Base-by-base conservation (phyloP, 306 rosid species). In the Trifolium pratense region DNA sequence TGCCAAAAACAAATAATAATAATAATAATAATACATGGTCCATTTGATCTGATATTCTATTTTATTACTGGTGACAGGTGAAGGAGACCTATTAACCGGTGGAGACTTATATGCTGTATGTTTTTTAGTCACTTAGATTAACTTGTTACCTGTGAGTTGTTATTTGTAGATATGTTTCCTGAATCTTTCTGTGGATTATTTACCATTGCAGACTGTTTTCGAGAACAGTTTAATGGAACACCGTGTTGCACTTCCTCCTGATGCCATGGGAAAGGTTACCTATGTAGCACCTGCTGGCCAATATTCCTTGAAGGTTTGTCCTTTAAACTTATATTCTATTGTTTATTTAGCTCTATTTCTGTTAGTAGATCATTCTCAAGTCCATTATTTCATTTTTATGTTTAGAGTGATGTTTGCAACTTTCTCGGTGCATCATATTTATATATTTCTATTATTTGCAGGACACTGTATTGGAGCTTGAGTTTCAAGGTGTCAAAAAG, bases 31-130 rank as follows among this genome's bases (percentile, higher is more conserved):
- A 71, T 32, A 2, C 8, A 9, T 56, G 15, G 8, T 17, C 49
- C n/a, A n/a, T 62, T 75, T 76, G 25, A 61, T 21, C 67, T 76
- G 53, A 79, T 62, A 57, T 62, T 64, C 58, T 58, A 70, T 18
- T 66, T 80, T 48, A 26, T 80, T 56, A 10, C 57, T 52, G 77
- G 7, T 73, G 80, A 71, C 88, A 91, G 99, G 97, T 76, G 99
- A 91, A 84, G 99, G 97, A 37, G 97, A 95, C 78, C 81, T 81
- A 36, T 51, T 95, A 66, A 95, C 97, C 7, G 97, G 97, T 48
- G 99, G 99, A 87, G 99, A 95, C 84, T 81, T 95, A 67, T 95
- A 90, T 72, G 99, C 99, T 74, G 99, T 95, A 88, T 83, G 93
- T 88, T 78, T 71, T 31, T 17, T 59, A 49, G 10, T 61, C 77